phyloP scores from a whole-genome alignment of 495 filamentous ascomycete species.

The Rhypophila decipiens region DNA sequence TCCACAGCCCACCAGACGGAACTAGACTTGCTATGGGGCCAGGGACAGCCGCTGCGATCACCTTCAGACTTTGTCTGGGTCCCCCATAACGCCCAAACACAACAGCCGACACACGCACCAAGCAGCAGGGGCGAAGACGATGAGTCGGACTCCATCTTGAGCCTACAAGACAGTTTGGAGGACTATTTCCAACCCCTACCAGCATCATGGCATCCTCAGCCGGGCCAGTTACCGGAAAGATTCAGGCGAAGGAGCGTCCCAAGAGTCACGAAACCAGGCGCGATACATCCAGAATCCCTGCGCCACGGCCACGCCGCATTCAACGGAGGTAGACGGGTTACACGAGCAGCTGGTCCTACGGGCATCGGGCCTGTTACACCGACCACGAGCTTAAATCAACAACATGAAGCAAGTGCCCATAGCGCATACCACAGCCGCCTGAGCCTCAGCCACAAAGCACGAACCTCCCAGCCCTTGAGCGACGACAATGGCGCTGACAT shows the following conservation, averaged over 20 bases:
- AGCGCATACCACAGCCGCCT: background rate
- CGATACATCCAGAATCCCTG: background rate
- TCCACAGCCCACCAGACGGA: background rate
- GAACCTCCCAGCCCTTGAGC: background rate
- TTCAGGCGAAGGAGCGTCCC: slow-evolving; percentile 9
- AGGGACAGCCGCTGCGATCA: background rate
- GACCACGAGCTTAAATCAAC: no score
- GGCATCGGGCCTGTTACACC: no score
- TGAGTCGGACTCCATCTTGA: slow-evolving; percentile 20
- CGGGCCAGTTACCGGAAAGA: background rate
- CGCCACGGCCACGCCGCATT: background rate
- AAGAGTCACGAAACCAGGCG: slow-evolving; percentile 6
- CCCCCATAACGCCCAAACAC: background rate
- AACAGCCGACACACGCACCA: no score
- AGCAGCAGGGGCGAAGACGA: slow-evolving; percentile 12
- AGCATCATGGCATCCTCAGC: background rate
- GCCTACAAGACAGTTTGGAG: slow-evolving; percentile 13
- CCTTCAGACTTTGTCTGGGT: slow-evolving; percentile 9
- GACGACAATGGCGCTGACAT: background rate
- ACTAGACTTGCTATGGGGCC: background rate
- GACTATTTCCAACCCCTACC: slow-evolving; percentile 4
- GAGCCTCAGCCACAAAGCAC: slow-evolving; percentile 1
- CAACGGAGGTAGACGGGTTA: no score
- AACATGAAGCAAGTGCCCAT: no score
- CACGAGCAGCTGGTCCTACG: no score